These are phyloP conservation scores for Acrodontium crateriforme DNA, from an alignment of 2,329 filamentous ascomycete genomes.

Conservation along the genomic window DNA sequence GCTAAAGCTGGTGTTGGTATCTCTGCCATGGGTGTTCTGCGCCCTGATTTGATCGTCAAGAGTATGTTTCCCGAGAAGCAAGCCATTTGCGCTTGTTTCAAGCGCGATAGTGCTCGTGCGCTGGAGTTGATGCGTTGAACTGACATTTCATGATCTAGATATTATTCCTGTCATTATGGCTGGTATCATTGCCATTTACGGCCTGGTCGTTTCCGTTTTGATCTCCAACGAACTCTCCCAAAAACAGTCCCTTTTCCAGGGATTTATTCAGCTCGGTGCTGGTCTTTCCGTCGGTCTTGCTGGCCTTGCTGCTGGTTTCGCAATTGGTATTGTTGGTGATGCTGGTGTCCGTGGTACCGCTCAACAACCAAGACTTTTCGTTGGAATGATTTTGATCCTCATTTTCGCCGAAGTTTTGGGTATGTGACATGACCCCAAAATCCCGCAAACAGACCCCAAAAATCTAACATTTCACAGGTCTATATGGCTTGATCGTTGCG, in stretches of 20 bases:
- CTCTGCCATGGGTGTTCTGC: constrained; percentile 91
- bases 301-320: constrained; percentile 29
- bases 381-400: constrained; percentile 97
- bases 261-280: constrained; percentile 40
- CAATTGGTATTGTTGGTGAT: constrained; percentile 50
- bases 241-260: constrained; percentile 33
- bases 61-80: too few species aligned
- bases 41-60: constrained; percentile 98
- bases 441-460: not conserved
- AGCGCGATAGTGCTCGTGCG: not conserved
- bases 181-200: constrained; percentile 99
- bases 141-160: constrained; percentile 55
- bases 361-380: constrained; percentile 74
- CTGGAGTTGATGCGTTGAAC: too few species aligned
- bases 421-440: constrained; percentile 35
- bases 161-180: constrained; percentile 99
- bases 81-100: constrained; percentile 1
- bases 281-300: constrained; percentile 35
- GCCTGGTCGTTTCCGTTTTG: constrained; percentile 39
- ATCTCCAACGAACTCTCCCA: constrained; percentile 40
- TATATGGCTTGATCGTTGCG: constrained; percentile 96
- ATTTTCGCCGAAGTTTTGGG: constrained; percentile 99
- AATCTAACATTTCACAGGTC: constrained; percentile 44
- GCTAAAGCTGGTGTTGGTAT: constrained; percentile 99
- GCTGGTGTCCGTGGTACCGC: constrained; percentile 78